A percentile compares a stretch with the other conserved stretches of the same genome.
Evolutionary conservation across 495 filamentous ascomycete genomes (phyloP).

Genomic region (Lasiosphaeris hirsuta): DNA sequence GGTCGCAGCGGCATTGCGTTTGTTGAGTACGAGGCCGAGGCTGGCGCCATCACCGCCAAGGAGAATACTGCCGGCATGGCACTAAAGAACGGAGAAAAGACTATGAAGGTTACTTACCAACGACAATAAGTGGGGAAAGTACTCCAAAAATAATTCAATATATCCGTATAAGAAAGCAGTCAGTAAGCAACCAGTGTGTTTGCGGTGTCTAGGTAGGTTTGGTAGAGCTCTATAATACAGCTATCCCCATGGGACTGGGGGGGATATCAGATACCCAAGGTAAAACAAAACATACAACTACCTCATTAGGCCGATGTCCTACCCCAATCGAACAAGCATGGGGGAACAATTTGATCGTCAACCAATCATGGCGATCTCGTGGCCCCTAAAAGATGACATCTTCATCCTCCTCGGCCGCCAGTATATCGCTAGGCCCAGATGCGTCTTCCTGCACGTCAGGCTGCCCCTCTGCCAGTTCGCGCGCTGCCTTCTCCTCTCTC

Average conservation of each 20-base stretch:
- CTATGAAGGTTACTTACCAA: constrained; percentile 85
- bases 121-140: constrained; percentile 58
- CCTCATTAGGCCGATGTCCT: constrained; percentile 26
- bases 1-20: constrained; percentile 89
- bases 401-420: constrained; percentile 83
- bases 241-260: constrained; percentile 2
- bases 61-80: constrained; percentile 90
- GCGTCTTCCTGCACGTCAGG: constrained; percentile 42
- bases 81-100: constrained; percentile 64
- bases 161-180: too few species aligned
- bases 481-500: constrained; percentile 43
- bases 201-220: neutral
- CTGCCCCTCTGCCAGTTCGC: constrained; percentile 33
- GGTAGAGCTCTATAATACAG: neutral
- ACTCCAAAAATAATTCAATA: neutral
- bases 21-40: constrained; percentile 90
- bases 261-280: constrained; percentile 19
- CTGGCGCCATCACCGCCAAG: constrained; percentile 89
- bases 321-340: constrained; percentile 8
- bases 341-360: constrained; percentile 11
- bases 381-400: constrained; percentile 90
- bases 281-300: constrained; percentile 14
- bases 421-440: constrained; percentile 58
- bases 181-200: neutral
- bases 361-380: neutral